Evolutionary conservation across 164 flowering plant genomes (phyloP).

Genomic region (Aristolochia contorta): DNA sequence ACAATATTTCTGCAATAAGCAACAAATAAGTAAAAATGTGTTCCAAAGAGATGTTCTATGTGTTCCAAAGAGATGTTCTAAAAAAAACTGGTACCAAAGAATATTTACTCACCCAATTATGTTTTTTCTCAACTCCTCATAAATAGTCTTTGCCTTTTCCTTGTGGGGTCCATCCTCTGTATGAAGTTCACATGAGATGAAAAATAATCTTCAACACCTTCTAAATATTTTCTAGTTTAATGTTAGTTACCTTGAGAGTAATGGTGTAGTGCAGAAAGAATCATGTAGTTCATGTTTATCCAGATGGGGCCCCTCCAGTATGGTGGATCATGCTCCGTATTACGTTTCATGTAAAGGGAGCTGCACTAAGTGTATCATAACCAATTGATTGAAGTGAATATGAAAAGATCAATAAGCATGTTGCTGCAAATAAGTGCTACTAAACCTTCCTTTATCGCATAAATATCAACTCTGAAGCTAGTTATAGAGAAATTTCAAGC

Average conservation of each 20-base stretch:
- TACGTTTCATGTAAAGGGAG: constrained; percentile 87
- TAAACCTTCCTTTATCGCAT: too few species aligned
- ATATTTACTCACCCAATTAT: constrained; percentile 54
- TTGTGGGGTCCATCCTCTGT: constrained; percentile 47
- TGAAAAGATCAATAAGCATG: background rate
- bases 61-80: background rate
- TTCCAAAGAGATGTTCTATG: background rate
- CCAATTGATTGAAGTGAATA: background rate
- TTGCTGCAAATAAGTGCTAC: too few species aligned
- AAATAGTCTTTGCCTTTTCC: constrained; percentile 38
- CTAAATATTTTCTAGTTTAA: background rate
- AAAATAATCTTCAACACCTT: background rate
- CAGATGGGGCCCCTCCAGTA: constrained; percentile 98
- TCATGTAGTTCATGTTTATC: constrained; percentile 96
- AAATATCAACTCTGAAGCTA: too few species aligned
- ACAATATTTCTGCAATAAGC: constrained; percentile 62
- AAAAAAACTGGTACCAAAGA: background rate
- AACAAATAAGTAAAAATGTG: background rate
- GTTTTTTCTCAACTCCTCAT: constrained; percentile 60
- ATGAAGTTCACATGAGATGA: constrained; percentile 1
- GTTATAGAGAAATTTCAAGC: too few species aligned
- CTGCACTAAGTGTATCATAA: constrained; percentile 24
- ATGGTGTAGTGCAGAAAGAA: constrained; percentile 79
- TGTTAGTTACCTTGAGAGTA: constrained; percentile 55
- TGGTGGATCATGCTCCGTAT: constrained; percentile 94